Evolutionary conservation across 176 grass and related monocot species (phyloP), one percentile per base, ranked within the genome.

Genomic region (Hyparrhenia diplandra): DNA sequence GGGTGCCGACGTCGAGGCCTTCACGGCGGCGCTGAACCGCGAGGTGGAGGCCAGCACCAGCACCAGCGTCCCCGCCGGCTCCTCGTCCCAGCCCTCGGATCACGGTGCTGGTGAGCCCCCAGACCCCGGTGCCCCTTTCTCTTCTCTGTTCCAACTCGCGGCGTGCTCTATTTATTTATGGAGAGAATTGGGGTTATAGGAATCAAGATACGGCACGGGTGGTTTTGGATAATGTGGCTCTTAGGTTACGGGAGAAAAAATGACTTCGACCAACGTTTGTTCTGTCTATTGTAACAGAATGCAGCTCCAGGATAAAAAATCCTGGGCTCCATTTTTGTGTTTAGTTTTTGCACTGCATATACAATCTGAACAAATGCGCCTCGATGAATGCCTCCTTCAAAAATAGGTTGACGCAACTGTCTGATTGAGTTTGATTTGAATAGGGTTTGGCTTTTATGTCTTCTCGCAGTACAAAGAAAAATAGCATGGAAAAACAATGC

Each of bases 1-100:
- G 23, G 95, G 95, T 31, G 95, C 95, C 47, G 95, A 91, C 42
- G 90, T 98, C 41, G 95, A 98, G 68, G 95, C 92, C 66, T 93
- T 98, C 64, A 95, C 92, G 2, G 95, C 92, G 10, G 92, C 80
- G 59, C 88, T 98, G 46, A 98, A 98, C 76, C 92, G 95, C 34
- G 95, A 98, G 74, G 91, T 98, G 65, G 95, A 86, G 79, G 95
- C 90, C 55, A 40, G 8, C 13, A 77, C 39, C 36, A 43, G 32
- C 86, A 20, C 21, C 77, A 43, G 35, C 13, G 40, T 42, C 24
- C 35, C 36, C 68, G 37, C 25, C 60, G 27, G 39, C 78, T 28
- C 85, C 13, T 74, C 81, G 12, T 32, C 83, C 25, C 85, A 83
- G 55, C 80, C 80, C 36, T 67, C 45, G 80, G 89, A 90, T 88